Percentiles rank a stretch among this genome's conserved stretches.
These are phyloP conservation scores for Camelina hispida DNA, from an alignment of 345 rosid species.

Conservation along the genomic window DNA sequence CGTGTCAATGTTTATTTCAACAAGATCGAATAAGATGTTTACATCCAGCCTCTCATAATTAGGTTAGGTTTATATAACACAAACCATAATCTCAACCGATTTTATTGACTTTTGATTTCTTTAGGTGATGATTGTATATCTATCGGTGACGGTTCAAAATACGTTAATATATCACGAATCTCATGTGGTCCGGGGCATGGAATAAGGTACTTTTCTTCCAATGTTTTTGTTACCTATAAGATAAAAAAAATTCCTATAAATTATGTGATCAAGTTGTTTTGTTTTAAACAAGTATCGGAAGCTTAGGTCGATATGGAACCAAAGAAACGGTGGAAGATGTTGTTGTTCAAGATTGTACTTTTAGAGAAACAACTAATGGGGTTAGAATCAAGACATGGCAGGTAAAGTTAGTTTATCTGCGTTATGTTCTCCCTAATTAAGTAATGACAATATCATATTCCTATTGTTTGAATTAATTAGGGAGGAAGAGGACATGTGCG, in stretches of 20 bases:
- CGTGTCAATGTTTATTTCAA: too few species aligned
- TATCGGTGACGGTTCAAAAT: constrained; percentile 51
- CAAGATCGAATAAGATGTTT: too few species aligned
- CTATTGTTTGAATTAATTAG: constrained; percentile 29
- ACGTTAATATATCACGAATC: constrained; percentile 42
- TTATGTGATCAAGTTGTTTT: neutral
- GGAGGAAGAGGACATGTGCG: constrained; percentile 58
- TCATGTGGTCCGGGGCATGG: constrained; percentile 69
- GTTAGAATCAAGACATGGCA: constrained; percentile 64
- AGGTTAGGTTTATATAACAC: too few species aligned
- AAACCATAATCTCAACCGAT: too few species aligned
- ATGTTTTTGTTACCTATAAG: neutral
- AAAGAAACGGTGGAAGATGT: constrained; percentile 47
- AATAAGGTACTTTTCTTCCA: constrained; percentile 46
- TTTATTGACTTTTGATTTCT: neutral
- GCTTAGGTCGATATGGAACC: constrained; percentile 49
- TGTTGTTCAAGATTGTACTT: constrained; percentile 36
- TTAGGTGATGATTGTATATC: constrained; percentile 65
- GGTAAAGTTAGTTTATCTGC: constrained; percentile 34
- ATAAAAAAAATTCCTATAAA: neutral
- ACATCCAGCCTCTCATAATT: too few species aligned
- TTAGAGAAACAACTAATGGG: constrained; percentile 51
- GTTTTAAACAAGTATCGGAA: constrained; percentile 49
- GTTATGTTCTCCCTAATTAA: neutral
- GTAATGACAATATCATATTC: neutral